Base-by-base conservation (phyloP, 192 early-diverging fungal species). In the Coemansia sp. region DNA sequence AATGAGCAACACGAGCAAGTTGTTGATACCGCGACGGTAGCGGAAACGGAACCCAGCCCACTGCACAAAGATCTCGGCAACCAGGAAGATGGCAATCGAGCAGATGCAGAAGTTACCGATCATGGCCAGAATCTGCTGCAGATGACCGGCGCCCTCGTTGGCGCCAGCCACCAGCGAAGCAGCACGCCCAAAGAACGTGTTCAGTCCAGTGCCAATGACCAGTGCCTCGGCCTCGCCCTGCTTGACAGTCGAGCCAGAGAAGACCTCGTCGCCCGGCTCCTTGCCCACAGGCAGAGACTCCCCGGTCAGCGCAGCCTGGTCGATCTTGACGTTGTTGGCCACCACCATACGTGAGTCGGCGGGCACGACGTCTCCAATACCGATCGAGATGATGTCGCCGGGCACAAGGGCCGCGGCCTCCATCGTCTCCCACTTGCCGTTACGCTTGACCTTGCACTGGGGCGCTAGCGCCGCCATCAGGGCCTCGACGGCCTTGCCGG, bases 381-480 rank as follows among this genome's bases (percentile, higher is more conserved):
- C 84, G 54, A 96, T 64, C 30, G 79, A 73, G 54, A 96, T 85
- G 32, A 96, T 76, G 72, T 96, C 92, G 61, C 92, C 92, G 40
- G 90, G 90, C 45, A 94, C 92, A 22, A 94, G 78, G 27, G 69
- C 59, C 27, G 76, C 62, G 16, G 91, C 79, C 49, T 91, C 86
- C 64, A 92, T 80, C 6, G 83, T 83, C 14, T 76, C 76, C 80
- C 88, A 87, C 51, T 80, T 67, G 65, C 85, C 85, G 67, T 92
- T 80, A 64, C 92, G 84, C 82, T 85, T 89, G 56, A 86, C 88
- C 67, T 85, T 87, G 64, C 83, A 84, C 77, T 90, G 85, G 25
- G 89, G 85, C 16, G 92, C 90, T 8, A 93, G 79, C 16, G 89
- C 89, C n/a, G 85, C 88, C 81, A 91, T 95, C 51, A 95, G 76